Evolutionary conservation across 257 asterid genomes (phyloP).

Genomic region (Buddleja alternifolia): DNA sequence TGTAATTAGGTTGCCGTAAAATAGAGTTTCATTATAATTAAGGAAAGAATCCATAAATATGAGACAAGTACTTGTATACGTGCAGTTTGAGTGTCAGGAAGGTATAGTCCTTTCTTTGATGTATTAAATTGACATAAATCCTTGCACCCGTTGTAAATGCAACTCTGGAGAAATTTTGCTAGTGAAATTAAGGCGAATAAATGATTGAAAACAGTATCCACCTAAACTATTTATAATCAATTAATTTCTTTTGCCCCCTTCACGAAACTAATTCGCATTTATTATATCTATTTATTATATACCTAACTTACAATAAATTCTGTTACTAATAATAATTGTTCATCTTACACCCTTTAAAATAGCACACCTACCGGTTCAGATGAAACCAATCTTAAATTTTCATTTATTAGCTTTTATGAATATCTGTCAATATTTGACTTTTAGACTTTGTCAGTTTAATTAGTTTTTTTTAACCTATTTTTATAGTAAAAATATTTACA

Average conservation of each 20-base stretch:
- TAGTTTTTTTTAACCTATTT: conserved; percentile 10
- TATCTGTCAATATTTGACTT: background rate
- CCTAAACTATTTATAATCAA: conserved; percentile 33
- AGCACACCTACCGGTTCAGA: conserved; percentile 35
- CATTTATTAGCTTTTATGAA: conserved; percentile 13
- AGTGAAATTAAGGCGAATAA: conserved; percentile 7
- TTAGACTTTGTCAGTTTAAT: background rate
- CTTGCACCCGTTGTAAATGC: background rate
- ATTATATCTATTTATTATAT: conserved; percentile 46
- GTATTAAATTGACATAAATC: background rate
- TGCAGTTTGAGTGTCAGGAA: conserved; percentile 16
- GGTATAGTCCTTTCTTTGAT: conserved; percentile 1
- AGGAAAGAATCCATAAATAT: background rate
- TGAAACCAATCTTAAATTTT: conserved; percentile 28
- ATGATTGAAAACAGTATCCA: conserved; percentile 39
- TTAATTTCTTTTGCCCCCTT: conserved; percentile 33
- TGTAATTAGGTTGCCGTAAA: no score
- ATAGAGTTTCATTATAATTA: background rate
- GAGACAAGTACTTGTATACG: conserved; percentile 1
- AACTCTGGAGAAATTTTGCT: background rate
- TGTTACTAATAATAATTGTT: conserved; percentile 24
- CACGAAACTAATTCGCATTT: conserved; percentile 44
- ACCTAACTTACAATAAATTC: conserved; percentile 54
- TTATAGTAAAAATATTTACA: background rate
- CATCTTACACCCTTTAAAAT: conserved; percentile 29